Percentiles rank a stretch among this genome's conserved stretches.
Evolutionary conservation across 495 filamentous ascomycete species (phyloP).

Genomic region (Sporormia fimetaria): DNA sequence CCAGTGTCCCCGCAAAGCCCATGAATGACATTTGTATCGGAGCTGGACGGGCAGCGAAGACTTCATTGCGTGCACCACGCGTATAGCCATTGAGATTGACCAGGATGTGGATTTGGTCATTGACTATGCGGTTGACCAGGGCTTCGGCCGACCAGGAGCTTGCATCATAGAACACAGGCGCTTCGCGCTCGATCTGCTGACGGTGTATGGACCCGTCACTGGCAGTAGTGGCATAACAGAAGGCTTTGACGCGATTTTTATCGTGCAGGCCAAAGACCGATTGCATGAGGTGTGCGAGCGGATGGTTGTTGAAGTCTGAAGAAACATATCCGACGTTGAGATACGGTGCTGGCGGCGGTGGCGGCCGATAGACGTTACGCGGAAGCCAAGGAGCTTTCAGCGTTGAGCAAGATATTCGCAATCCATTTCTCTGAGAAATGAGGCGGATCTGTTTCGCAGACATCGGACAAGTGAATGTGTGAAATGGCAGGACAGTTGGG

Average conservation of each 20-base stretch:
- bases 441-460: constrained; percentile 87
- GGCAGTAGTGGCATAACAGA: constrained; percentile 92
- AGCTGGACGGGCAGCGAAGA: constrained; percentile 89
- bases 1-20: constrained; percentile 94
- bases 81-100: constrained; percentile 98
- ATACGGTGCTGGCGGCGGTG: constrained; percentile 65
- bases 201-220: constrained; percentile 89
- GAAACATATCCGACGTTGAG: constrained; percentile 93
- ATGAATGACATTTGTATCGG: constrained; percentile 99
- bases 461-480: constrained; percentile 92
- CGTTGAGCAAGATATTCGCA: constrained; percentile 84
- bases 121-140: constrained; percentile 77
- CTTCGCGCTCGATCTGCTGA: constrained; percentile 87
- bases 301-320: constrained; percentile 98
- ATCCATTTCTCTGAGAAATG: constrained; percentile 90
- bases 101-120: constrained; percentile 91
- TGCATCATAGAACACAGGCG: constrained; percentile 83
- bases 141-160: constrained; percentile 77
- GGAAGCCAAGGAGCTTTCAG: constrained; percentile 81
- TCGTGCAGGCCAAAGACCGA: constrained; percentile 94
- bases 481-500: constrained; percentile 94
- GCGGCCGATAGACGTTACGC: constrained; percentile 66
- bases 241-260: constrained; percentile 59
- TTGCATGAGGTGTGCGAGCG: constrained; percentile 94
- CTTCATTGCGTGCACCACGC: constrained; percentile 89